Evolutionary conservation across 2,329 filamentous ascomycete genomes (phyloP), one percentile per base, ranked within the genome.

Genomic region (Fusarium musae): DNA sequence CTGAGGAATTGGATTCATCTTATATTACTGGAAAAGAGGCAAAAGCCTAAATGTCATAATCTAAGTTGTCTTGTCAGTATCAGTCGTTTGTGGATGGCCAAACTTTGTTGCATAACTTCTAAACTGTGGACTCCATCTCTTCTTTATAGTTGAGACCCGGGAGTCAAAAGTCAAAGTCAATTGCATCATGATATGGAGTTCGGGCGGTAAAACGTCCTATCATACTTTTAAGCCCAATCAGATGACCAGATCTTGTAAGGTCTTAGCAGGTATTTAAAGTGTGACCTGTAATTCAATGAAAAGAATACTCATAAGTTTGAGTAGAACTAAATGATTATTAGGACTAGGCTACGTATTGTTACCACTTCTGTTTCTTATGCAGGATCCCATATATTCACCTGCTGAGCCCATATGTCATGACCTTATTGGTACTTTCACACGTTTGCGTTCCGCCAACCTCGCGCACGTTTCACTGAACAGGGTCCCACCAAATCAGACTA

Each of bases 341-440:
- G 2, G 2, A 23, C 10, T 3, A 19, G 7, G 8, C 3, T 23
- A 10, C 8, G 3, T 23, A 1, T 3, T 10, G 1, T 19, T 1
- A 2, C 19, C 11, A 6, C 12, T 34, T 34, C n/a, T 34, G 2
- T 19, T 34, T 12, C 11, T 34, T 5, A 10, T 23, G 16, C n/a
- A 8, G 30, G 8, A 15, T 9, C 6, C 2, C 11, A 9, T 50
- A 15, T 19, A 34, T 15, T 34, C 8, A 7, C 21, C 30, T 2
- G 9, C 11, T 5, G 21, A 50, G 5, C 11, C 21, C 11, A 34
- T 23, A 6, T 23, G 11, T 10, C 16, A 34, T n/a, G 6, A 17
- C 15, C 15, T 9, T 12, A 4, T n/a, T 17, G 7, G 15, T 12
- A n/a, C 21, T n/a, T 12, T 21, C 4, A 4, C 4, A 4, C 6